Percentiles rank a stretch among this genome's conserved stretches.
These are phyloP conservation scores for Blastocystis sp. DNA, from an alignment of 352 stramenopile genomes.

Conservation along the genomic window DNA sequence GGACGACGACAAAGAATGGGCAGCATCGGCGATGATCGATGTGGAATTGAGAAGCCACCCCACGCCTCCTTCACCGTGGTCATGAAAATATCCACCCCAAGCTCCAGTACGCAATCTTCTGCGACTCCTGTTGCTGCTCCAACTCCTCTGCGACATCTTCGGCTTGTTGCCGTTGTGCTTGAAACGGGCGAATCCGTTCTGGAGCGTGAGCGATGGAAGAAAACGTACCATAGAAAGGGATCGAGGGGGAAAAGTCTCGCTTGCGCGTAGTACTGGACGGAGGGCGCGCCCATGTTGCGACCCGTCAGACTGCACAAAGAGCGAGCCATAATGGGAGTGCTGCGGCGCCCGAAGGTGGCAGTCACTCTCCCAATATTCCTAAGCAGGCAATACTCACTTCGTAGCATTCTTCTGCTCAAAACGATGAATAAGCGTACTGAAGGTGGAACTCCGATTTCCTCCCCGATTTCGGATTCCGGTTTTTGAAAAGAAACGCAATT, in stretches of 20 bases:
- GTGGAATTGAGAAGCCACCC: conserved; percentile 64
- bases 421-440: not conserved
- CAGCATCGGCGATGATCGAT: conserved; percentile 64
- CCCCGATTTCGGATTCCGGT: not conserved
- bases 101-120: conserved; percentile 67
- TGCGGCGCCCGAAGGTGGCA: not conserved
- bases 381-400: conserved; percentile 16
- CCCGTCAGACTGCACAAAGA: conserved; percentile 32
- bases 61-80: conserved; percentile 62
- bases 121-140: conserved; percentile 51
- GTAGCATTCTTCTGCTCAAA: conserved; percentile 18
- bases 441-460: conserved; percentile 9
- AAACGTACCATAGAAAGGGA: conserved; percentile 16
- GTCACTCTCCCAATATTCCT: conserved; percentile 17
- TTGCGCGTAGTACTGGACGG: not conserved
- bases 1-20: conserved; percentile 50
- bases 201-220: not conserved
- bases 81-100: conserved; percentile 64
- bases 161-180: not conserved
- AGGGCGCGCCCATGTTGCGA: not conserved
- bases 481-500: conserved; percentile 24
- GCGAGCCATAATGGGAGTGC: not conserved
- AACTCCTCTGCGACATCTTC: conserved; percentile 19
- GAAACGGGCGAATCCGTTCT: conserved; percentile 39
- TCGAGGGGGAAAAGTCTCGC: not conserved